Percentiles rank a stretch among this genome's conserved stretches.
Conservation (phyloP, 176 grass and related monocot species). For the Miscanthus lutarioriparius region DNA sequence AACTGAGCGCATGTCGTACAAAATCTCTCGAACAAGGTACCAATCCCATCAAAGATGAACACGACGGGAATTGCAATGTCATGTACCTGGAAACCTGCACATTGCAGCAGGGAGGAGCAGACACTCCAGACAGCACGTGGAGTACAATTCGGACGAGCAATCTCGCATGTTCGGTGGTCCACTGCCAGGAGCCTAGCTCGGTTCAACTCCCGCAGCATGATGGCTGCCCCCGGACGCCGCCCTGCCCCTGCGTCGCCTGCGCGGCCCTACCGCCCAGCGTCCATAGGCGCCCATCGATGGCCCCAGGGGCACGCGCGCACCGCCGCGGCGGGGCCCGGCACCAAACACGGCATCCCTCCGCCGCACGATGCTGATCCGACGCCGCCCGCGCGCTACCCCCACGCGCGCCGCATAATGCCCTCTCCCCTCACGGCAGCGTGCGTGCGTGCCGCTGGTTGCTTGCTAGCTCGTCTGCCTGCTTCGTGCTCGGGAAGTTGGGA, state of each 20-base stretch:
- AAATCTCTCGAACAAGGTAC: not conserved
- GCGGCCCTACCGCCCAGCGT: not conserved
- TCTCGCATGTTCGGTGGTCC: slow-evolving; percentile 49
- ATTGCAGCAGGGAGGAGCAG: not conserved
- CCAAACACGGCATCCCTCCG: not conserved
- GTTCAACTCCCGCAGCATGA: slow-evolving; percentile 14
- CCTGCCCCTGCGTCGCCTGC: not conserved
- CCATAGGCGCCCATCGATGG: slow-evolving; percentile 16
- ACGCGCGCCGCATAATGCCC: not conserved
- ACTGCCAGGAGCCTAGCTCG: not conserved
- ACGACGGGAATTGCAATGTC: not conserved
- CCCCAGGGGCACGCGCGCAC: slow-evolving; percentile 2
- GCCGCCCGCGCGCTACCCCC: not conserved
- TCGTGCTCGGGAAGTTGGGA: slow-evolving; percentile 23
- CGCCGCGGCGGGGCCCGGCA: not conserved
- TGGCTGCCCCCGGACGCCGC: not conserved
- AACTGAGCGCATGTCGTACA: not conserved
- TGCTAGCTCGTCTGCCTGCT: not conserved
- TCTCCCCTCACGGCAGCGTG: not conserved
- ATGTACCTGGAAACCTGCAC: not conserved
- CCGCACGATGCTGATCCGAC: slow-evolving; percentile 8
- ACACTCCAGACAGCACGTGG: slow-evolving; percentile 30
- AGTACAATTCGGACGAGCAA: slow-evolving; percentile 8
- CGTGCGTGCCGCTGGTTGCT: not conserved
- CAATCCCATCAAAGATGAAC: not conserved